Evolutionary conservation across 148 eudicot species (phyloP), one percentile per base, ranked within the genome.

Genomic region (Gaultheria prostrata): DNA sequence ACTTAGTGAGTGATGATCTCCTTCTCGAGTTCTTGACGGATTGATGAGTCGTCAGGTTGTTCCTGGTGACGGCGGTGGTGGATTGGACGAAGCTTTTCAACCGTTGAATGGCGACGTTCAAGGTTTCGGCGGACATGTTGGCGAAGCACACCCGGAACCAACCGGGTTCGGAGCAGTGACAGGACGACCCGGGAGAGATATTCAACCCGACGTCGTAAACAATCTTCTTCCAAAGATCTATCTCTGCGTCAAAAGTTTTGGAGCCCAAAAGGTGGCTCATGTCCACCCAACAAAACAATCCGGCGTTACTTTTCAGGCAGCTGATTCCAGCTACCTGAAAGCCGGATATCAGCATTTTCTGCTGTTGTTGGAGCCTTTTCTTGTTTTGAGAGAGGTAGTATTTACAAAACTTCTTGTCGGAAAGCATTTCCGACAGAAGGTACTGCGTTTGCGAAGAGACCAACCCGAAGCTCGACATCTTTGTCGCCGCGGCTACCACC

Each of bases 131-230:
- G 0, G 91, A 87, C 92, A 95, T 87, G 81, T 93, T 93, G 0
- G 98, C 97, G 48, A 92, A 95, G 43, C 98, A 95, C 6, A 92
- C 85, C 33, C 98, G 85, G 28, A 93, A 95, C 97, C 97, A 95
- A 0, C 98, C 98, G 3, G 98, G 98, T 81, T 93, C 97, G 5
- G 69, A 1, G 67, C 95, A 93, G 83, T 95, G 98, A 54, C 95
- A 95, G 0, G 97, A 93, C 1, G 94, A 92, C 12, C 98, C 97
- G 3, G 98, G 95, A 0, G 97, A 92, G 4, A 95, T 86, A 43
- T 95, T 95, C 39, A 95, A 56, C 30, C 90, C 92, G 0, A 93
- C 92, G 17, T 90, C 84, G 61, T 89, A 92, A 0, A 95, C 88
- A 12, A 95, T 85, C 82, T 87, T 92, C 81, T 91, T 92, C 98